Evolutionary conservation across 495 filamentous ascomycete genomes (phyloP).

Genomic region (Amniculicola lignicola): DNA sequence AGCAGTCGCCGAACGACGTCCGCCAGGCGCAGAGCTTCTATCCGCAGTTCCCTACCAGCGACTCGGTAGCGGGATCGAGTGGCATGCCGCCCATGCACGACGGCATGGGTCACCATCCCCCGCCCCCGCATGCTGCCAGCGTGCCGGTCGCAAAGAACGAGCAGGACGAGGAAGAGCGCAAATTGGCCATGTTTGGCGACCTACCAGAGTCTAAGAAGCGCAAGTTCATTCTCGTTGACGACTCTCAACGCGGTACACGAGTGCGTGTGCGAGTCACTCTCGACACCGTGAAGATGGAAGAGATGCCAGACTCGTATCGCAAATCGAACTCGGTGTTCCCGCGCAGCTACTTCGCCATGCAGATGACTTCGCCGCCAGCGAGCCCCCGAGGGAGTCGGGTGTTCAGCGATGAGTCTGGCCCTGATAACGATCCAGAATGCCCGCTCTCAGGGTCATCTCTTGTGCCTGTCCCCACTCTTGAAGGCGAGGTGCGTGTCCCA

Average conservation of each 20-base stretch:
- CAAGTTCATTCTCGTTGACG: constrained; percentile 95
- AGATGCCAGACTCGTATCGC: constrained; percentile 92
- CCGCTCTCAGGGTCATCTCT: constrained; percentile 52
- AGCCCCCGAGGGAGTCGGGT: constrained; percentile 63
- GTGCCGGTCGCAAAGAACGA: constrained; percentile 40
- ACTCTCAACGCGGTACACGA: constrained; percentile 66
- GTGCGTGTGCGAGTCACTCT: constrained; percentile 82
- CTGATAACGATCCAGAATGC: constrained; percentile 41
- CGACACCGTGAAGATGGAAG: constrained; percentile 82
- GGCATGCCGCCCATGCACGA: constrained; percentile 70
- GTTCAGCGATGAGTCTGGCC: constrained; percentile 58
- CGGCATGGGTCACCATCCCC: constrained; percentile 54
- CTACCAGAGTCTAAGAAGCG: constrained; percentile 83
- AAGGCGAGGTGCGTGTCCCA: constrained; percentile 68
- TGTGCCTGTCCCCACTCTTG: constrained; percentile 70
- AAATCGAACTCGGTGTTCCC: constrained; percentile 84
- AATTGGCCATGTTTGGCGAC: constrained; percentile 71
- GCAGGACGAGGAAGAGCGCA: constrained; percentile 48
- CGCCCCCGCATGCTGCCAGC: constrained; percentile 41
- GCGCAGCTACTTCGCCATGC: constrained; percentile 79
- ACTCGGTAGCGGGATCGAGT: constrained; percentile 52
- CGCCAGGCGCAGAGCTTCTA: constrained; percentile 80
- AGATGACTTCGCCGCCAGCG: constrained; percentile 74
- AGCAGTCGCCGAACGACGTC: constrained; percentile 51
- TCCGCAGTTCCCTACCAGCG: constrained; percentile 58